Evolutionary conservation across 1,284 basidiomycete genomes (phyloP).

Genomic region (Exobasidium cylindrosporum): DNA sequence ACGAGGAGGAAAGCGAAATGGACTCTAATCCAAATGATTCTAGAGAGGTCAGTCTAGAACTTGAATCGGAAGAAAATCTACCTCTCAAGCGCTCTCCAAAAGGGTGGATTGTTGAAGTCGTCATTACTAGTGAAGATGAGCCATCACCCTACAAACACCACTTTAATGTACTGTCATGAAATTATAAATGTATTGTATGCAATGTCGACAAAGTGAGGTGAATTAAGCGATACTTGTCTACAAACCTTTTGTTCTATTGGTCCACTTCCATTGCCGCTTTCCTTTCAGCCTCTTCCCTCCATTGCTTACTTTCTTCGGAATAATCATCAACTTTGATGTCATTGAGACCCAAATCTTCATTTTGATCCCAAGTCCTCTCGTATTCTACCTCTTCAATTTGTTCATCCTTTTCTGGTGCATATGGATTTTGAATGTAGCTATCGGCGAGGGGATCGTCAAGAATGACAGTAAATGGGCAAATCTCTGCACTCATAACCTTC

Average conservation of each 20-base stretch:
- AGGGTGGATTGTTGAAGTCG: neutral
- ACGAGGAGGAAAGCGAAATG: too few species aligned
- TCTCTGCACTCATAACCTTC: slow-evolving; percentile 40
- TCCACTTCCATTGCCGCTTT: neutral
- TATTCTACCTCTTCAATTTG: slow-evolving; percentile 66
- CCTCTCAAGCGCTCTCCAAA: neutral
- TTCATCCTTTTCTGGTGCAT: slow-evolving; percentile 60
- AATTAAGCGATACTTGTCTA: neutral
- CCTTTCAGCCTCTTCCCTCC: slow-evolving; percentile 11
- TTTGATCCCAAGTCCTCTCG: slow-evolving; percentile 81
- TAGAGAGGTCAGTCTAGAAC: neutral
- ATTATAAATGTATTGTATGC: too few species aligned
- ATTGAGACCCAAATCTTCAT: slow-evolving; percentile 92
- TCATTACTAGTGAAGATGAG: neutral
- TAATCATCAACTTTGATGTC: slow-evolving; percentile 75
- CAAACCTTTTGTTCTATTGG: neutral
- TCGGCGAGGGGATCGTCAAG: slow-evolving; percentile 94
- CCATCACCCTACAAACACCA: neutral
- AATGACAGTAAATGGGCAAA: slow-evolving; percentile 68
- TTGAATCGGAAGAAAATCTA: neutral
- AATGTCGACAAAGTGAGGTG: too few species aligned
- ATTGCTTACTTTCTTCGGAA: slow-evolving; percentile 12
- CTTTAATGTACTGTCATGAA: too few species aligned
- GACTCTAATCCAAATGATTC: neutral
- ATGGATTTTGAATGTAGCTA: slow-evolving; percentile 92